These are phyloP conservation scores for Colletotrichum noveboracense DNA, from an alignment of 2,329 filamentous ascomycete species.

Conservation along the genomic window DNA sequence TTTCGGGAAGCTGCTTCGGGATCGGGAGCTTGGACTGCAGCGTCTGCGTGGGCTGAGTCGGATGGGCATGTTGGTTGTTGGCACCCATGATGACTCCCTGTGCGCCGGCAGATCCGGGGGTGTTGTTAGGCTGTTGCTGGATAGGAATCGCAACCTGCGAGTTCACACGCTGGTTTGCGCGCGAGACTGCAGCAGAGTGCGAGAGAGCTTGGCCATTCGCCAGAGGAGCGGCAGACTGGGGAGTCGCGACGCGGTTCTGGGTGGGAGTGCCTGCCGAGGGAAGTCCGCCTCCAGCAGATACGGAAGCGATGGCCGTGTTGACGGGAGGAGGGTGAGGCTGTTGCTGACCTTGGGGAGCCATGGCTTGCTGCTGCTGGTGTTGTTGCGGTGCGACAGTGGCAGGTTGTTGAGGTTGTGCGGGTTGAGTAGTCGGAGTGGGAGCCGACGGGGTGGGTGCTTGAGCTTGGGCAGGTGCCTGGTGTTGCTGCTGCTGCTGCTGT, in stretches of 20 bases:
- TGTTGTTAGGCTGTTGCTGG: constrained; percentile 30
- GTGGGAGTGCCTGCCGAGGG: constrained; percentile 53
- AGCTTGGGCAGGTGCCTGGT: constrained; percentile 24
- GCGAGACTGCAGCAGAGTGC: constrained; percentile 54
- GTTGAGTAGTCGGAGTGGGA: constrained; percentile 4
- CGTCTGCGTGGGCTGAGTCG: constrained; percentile 42
- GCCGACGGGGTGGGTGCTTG: constrained; percentile 12
- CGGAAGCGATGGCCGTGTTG: constrained; percentile 51
- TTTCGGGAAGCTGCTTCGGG: constrained; percentile 75
- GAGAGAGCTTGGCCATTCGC: constrained; percentile 46
- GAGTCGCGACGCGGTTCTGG: constrained; percentile 54
- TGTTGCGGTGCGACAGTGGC: background rate
- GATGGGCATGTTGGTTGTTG: constrained; percentile 53
- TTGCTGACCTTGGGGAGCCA: background rate
- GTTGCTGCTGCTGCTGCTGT: constrained; percentile 28
- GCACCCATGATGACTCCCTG: constrained; percentile 33
- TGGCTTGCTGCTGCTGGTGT: background rate
- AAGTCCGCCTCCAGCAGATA: constrained; percentile 36
- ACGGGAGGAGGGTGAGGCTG: constrained; percentile 43
- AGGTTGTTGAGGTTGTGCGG: constrained; percentile 1
- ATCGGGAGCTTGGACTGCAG: constrained; percentile 76
- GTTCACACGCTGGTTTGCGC: constrained; percentile 48
- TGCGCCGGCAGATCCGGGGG: constrained; percentile 32
- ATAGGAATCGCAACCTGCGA: constrained; percentile 33
- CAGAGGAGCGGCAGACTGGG: constrained; percentile 47